Evolutionary conservation across 805 yeast genomes (phyloP).

Genomic region (Yamadazyma takamatsuzukensis): DNA sequence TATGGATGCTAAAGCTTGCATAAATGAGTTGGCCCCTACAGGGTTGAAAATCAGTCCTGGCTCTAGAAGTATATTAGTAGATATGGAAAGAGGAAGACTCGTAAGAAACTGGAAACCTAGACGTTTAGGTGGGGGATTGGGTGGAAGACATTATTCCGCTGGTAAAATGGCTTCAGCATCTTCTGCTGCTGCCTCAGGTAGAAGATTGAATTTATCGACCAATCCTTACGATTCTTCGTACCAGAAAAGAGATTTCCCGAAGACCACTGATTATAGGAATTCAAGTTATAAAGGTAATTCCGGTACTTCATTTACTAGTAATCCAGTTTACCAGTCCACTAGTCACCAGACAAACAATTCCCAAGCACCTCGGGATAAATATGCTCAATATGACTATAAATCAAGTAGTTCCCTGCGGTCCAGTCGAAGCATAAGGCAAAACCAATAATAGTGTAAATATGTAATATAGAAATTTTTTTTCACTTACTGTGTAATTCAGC

Average conservation of each 20-base stretch:
- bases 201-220: conserved; percentile 19
- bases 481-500: too few species aligned
- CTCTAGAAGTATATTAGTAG: conserved; percentile 55
- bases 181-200: conserved; percentile 35
- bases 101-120: conserved; percentile 68
- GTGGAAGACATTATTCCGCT: conserved; percentile 73
- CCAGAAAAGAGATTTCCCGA: too few species aligned
- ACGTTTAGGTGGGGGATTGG: conserved; percentile 88
- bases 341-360: too few species aligned
- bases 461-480: too few species aligned
- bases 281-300: too few species aligned
- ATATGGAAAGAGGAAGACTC: conserved; percentile 66
- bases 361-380: too few species aligned
- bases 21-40: conserved; percentile 49
- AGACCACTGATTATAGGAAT: too few species aligned
- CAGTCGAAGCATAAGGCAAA: conserved; percentile 4
- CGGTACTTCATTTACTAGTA: too few species aligned
- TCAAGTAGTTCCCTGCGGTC: too few species aligned
- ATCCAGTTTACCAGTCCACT: too few species aligned
- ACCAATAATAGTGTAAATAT: too few species aligned
- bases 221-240: conserved; percentile 14
- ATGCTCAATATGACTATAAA: too few species aligned
- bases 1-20: conserved; percentile 58
- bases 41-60: conserved; percentile 29
- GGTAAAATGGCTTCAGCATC: conserved; percentile 22